A percentile compares a stretch with the other conserved stretches of the same genome.
Conservation (phyloP, 306 rosid species). For the Acmispon strigosus region DNA sequence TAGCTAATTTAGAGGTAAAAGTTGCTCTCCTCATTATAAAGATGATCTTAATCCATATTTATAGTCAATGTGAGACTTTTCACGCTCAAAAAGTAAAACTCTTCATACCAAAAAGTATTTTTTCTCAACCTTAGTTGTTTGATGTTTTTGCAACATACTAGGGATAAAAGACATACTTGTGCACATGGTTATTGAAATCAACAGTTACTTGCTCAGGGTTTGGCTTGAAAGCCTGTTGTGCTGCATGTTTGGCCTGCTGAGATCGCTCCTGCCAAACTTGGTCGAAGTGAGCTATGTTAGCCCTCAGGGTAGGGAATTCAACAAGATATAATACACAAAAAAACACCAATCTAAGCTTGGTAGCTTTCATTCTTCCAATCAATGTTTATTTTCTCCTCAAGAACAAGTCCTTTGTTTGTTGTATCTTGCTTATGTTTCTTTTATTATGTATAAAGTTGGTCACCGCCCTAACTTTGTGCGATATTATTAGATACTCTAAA, state of each 20-base stretch:
- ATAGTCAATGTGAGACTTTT: no score
- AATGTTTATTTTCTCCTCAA: neutral
- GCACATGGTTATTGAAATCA: constrained; percentile 25
- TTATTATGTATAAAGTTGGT: neutral
- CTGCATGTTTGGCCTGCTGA: constrained; percentile 20
- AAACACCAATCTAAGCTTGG: constrained; percentile 24
- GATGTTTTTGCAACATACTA: neutral
- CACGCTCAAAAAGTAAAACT: no score
- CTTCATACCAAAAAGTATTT: no score
- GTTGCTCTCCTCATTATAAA: no score
- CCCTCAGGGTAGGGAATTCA: constrained; percentile 18
- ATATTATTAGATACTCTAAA: neutral
- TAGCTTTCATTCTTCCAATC: constrained; percentile 8
- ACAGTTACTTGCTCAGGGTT: constrained; percentile 19
- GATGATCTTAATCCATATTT: no score
- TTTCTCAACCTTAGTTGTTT: no score
- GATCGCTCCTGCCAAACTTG: constrained; percentile 35
- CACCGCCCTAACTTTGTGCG: constrained; percentile 4
- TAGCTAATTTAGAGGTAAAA: no score
- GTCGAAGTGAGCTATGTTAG: constrained; percentile 32
- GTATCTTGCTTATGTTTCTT: constrained; percentile 1
- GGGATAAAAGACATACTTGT: constrained; percentile 13
- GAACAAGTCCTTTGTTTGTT: neutral
- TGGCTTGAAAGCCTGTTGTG: constrained; percentile 20
- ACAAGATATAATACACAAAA: constrained; percentile 11